Evolutionary conservation across 176 grass and related monocot species (phyloP), one percentile per base, ranked within the genome.

Genomic region (Rhynchospora pubera): DNA sequence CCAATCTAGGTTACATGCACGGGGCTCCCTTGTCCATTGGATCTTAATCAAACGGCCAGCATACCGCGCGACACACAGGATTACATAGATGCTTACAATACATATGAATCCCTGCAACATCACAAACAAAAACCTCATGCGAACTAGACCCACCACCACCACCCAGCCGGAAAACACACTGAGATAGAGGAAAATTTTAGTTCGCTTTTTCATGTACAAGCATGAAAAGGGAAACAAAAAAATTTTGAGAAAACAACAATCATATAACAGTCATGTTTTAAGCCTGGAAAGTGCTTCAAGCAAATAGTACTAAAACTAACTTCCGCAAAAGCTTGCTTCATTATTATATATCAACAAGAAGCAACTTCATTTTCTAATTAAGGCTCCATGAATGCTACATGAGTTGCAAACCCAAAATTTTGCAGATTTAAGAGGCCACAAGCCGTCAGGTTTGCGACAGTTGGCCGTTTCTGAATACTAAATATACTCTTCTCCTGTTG

Each of bases 401-500:
- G 32, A 32, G 51, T 32, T 26, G 32, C 2, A 57, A n/a, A 77
- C 9, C 34, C 57, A 7, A 7, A 28, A 48, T 14, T 28, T 77
- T 90, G 88, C 64, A 62, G 10, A 52, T 69, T 82, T 3, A 91
- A 76, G 7, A 89, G 85, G 4, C 71, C 85, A 71, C 89, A 82
- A 51, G 87, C 87, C 2, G 89, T 83, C 50, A 92, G 52, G 81
- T 94, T 86, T 6, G 83, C 80, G 53, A 94, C 83, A 85, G 92
- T 92, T 2, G 92, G 90, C 62, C 77, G 71, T 57, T 85, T 88
- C 69, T 23, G 83, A 87, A 85, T 76, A 77, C 30, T 53, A 30
- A 62, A n/a, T 7, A 74, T 44, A 62, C 68, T 26, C 55, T 45
- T 51, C 2, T 57, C 15, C 1, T 61, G 14, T 6, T 70, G 21